Conservation (phyloP, 805 yeast species). For the Ogataea zsoltii region DNA sequence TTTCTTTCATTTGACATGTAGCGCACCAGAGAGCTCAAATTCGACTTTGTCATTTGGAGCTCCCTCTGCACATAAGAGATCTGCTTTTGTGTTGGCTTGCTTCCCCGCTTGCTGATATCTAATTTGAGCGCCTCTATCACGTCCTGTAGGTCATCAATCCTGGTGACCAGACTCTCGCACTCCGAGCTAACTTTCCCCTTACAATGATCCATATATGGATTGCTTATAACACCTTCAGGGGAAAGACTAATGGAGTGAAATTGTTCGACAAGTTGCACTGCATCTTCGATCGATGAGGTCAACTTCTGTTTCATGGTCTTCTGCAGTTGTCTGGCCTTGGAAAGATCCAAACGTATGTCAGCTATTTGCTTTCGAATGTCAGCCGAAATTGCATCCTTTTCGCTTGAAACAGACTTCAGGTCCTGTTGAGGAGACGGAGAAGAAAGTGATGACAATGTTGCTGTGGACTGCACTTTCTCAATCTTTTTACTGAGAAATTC, state of each 20-base stretch:
- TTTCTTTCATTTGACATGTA: slow-evolving; percentile 73
- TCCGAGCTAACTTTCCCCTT: slow-evolving; percentile 72
- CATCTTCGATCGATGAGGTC: slow-evolving; percentile 42
- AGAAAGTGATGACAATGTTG: slow-evolving; percentile 8
- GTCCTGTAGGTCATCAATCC: slow-evolving; percentile 91
- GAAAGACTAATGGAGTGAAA: slow-evolving; percentile 43
- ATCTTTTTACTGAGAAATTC: slow-evolving; percentile 27
- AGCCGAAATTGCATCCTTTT: neutral
- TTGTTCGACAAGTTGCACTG: slow-evolving; percentile 48
- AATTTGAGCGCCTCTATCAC: slow-evolving; percentile 83
- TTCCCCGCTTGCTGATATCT: slow-evolving; percentile 91
- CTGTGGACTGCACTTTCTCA: slow-evolving; percentile 22
- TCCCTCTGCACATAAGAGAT: slow-evolving; percentile 66
- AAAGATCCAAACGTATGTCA: slow-evolving; percentile 58
- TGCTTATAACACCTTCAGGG: slow-evolving; percentile 28
- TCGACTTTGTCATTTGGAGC: slow-evolving; percentile 53
- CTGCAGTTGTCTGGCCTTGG: slow-evolving; percentile 59
- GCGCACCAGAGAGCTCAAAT: slow-evolving; percentile 53
- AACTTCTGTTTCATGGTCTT: slow-evolving; percentile 42
- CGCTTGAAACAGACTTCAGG: neutral
- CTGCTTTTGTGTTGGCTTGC: slow-evolving; percentile 75
- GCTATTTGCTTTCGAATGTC: slow-evolving; percentile 34
- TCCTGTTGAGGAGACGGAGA: slow-evolving; percentile 8
- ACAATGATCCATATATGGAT: slow-evolving; percentile 70
- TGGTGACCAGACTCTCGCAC: slow-evolving; percentile 70